phyloP scores from a whole-genome alignment of 1,284 basidiomycete genomes.

The Apiotrichum porosum region DNA sequence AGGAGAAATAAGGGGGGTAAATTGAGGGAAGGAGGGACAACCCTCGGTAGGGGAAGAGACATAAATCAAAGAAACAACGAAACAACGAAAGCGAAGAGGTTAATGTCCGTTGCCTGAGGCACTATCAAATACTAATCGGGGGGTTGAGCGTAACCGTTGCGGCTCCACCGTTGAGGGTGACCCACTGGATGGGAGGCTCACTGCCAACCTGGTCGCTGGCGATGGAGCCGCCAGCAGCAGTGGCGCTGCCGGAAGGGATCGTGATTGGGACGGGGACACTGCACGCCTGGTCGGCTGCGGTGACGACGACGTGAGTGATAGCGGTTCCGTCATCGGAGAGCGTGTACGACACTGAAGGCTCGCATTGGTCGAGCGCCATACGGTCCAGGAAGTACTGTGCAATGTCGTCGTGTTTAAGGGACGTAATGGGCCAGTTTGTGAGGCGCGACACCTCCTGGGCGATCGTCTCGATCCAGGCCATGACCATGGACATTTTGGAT shows the following conservation, averaged over 20 bases:
- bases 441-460: constrained; percentile 3
- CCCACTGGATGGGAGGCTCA: constrained; percentile 10
- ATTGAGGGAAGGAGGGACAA: no score
- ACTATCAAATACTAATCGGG: not conserved
- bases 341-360: not conserved
- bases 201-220: not conserved
- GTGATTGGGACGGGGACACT: constrained; percentile 2
- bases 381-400: constrained; percentile 10
- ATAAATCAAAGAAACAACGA: no score
- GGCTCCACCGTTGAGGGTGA: constrained; percentile 1
- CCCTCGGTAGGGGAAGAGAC: no score
- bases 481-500: constrained; percentile 10
- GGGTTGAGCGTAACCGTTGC: not conserved
- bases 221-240: not conserved
- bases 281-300: constrained; percentile 1
- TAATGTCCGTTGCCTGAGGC: no score
- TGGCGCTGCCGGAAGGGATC: constrained; percentile 1
- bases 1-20: no score
- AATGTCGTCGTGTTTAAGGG: constrained; percentile 5
- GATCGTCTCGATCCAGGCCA: constrained; percentile 10
- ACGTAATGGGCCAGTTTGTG: constrained; percentile 10
- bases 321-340: not conserved
- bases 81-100: no score
- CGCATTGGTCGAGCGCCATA: constrained; percentile 3
- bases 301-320: constrained; percentile 1